Conservation (phyloP, 2,329 filamentous ascomycete species). For the Cytospora mali region DNA sequence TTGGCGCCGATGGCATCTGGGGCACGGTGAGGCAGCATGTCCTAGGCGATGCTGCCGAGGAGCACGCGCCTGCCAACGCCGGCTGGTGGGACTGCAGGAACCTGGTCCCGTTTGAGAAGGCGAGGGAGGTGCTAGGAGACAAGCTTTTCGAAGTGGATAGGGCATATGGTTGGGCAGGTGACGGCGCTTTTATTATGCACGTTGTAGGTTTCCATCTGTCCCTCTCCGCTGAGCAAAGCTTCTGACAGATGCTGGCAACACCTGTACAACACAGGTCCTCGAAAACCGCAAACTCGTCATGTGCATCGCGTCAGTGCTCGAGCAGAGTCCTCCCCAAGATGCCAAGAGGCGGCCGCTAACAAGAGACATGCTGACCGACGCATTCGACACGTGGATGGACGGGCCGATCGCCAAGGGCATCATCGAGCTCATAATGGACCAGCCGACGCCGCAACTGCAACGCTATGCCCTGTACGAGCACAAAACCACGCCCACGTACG, state of each 20-base stretch:
- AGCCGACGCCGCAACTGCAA: slow-evolving; percentile 28
- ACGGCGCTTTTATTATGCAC: slow-evolving; percentile 28
- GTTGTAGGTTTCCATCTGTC: slow-evolving; percentile 29
- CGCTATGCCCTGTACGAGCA: slow-evolving; percentile 32
- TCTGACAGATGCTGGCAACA: not conserved
- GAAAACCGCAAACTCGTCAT: slow-evolving; percentile 1
- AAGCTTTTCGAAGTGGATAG: slow-evolving; percentile 27
- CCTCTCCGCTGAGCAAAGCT: not conserved
- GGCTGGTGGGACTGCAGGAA: slow-evolving; percentile 32
- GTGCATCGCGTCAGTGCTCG: not conserved
- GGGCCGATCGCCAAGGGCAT: slow-evolving; percentile 15
- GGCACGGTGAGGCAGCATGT: slow-evolving; percentile 42
- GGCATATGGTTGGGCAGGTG: slow-evolving; percentile 32
- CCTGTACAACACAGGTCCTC: not conserved
- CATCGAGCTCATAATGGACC: slow-evolving; percentile 22
- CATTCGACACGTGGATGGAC: slow-evolving; percentile 10
- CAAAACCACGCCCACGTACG: slow-evolving; percentile 28
- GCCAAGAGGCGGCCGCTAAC: not conserved
- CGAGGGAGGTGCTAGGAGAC: slow-evolving; percentile 28
- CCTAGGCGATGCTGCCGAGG: slow-evolving; percentile 33
- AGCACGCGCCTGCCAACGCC: slow-evolving; percentile 29
- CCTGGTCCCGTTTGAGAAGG: slow-evolving; percentile 30
- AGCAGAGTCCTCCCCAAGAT: not conserved
- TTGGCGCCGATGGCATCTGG: slow-evolving; percentile 44
- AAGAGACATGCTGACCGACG: not conserved